Percentiles rank a stretch among this genome's conserved stretches.
Conservation (phyloP, 257 asterid genomes). For the Anisodus acutangulus region DNA sequence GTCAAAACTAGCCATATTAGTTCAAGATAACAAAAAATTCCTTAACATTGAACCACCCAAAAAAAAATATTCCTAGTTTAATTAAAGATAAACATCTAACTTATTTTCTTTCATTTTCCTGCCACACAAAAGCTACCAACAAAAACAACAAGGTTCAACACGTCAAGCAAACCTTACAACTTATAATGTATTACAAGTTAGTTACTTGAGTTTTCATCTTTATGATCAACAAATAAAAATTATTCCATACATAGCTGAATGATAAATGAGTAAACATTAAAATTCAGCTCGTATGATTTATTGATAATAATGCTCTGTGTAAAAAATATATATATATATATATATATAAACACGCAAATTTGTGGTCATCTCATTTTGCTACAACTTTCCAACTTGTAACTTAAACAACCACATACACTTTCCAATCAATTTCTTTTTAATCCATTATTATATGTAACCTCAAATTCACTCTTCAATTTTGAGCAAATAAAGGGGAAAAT, state of each 20-base stretch:
- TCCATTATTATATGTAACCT: not conserved
- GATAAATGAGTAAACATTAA: too few species aligned
- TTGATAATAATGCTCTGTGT: too few species aligned
- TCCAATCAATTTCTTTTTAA: not conserved
- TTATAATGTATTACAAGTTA: not conserved
- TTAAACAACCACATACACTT: not conserved
- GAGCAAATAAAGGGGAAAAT: not conserved
- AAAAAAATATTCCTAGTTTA: not conserved
- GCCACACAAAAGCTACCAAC: not conserved
- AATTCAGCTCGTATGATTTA: too few species aligned
- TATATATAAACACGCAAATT: not conserved
- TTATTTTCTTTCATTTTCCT: not conserved
- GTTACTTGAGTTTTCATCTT: not conserved
- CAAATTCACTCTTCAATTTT: not conserved
- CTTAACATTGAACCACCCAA: not conserved
- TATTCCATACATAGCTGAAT: too few species aligned
- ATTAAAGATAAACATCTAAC: not conserved
- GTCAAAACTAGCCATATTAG: too few species aligned
- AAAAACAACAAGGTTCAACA: not conserved
- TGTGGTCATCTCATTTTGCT: conserved; percentile 23
- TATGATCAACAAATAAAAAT: not conserved
- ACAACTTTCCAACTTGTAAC: not conserved
- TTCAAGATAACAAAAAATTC: too few species aligned
- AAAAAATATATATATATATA: not conserved
- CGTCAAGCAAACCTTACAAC: conserved; percentile 17